phyloP scores from a whole-genome alignment of 495 filamentous ascomycete species.

The Podospora bellae-mahoneyi region DNA sequence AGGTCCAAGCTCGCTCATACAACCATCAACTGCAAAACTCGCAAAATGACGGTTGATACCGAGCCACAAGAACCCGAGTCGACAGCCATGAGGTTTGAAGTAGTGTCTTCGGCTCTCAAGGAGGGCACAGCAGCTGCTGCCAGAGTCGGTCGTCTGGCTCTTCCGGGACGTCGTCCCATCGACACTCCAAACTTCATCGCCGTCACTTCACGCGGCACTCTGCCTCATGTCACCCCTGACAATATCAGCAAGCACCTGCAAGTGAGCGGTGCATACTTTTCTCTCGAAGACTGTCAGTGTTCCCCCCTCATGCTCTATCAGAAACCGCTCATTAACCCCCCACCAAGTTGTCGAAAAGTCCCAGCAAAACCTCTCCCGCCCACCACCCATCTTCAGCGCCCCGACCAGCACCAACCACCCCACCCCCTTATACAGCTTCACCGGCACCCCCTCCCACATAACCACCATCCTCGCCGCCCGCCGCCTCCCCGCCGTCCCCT shows the following conservation, averaged over 20 bases:
- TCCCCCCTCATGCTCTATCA: neutral
- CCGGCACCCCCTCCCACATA: conserved; percentile 48
- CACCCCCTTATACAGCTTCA: conserved; percentile 70
- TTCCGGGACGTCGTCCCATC: conserved; percentile 58
- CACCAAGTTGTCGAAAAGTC: conserved; percentile 71
- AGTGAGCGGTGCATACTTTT: conserved; percentile 69
- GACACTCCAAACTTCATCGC: conserved; percentile 80
- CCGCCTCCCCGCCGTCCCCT: conserved; percentile 68
- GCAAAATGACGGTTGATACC: conserved; percentile 23
- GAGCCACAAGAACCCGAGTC: conserved; percentile 4
- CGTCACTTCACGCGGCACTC: conserved; percentile 71
- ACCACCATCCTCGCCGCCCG: conserved; percentile 78
- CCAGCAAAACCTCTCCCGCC: conserved; percentile 39
- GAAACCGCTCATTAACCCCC: conserved; percentile 23
- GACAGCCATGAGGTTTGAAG: conserved; percentile 38
- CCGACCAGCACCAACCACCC: conserved; percentile 35
- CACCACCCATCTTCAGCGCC: conserved; percentile 42
- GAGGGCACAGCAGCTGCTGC: conserved; percentile 38
- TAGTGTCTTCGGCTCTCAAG: conserved; percentile 35
- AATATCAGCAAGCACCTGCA: conserved; percentile 62
- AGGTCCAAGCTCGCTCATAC: conserved; percentile 3
- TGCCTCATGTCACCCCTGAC: conserved; percentile 89
- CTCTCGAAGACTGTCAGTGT: conserved; percentile 85
- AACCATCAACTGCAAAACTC: neutral
- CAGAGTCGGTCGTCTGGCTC: conserved; percentile 60